Evolutionary conservation across 1,284 basidiomycete species (phyloP), one percentile per base, ranked within the genome.

Genomic region (Rhodotorula sp.): DNA sequence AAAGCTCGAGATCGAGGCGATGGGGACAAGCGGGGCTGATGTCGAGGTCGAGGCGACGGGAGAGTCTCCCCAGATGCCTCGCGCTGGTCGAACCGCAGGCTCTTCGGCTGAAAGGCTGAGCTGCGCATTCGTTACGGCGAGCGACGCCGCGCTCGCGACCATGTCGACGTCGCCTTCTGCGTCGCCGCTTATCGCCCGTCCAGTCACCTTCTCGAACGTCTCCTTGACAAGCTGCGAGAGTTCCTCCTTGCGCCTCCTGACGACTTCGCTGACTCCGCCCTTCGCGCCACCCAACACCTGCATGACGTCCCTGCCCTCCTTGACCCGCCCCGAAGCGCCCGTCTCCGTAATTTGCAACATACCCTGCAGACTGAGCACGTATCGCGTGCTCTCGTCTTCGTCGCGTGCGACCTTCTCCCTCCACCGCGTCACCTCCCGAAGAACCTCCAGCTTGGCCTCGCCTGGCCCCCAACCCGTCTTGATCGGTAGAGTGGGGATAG

Each of bases 371-470:
- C 87, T 84, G 30, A 94, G 82, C 32, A 92, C 85, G 78, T 79
- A 93, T 87, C 88, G 83, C 8, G 86, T 86, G 78, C 90, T 90
- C 80, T 98, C 95, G 79, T 98, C 95, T 73, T 93, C 89, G 68
- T 89, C 86, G 61, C 93, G 84, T 0, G 93, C 91, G 2, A 89
- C 81, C 5, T 79, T 77, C 78, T 98, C 94, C 72, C 95, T 84
- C 95, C 95, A 98, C 39, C 81, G 83, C 80, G 96, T 92, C 27
- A 96, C 82, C 0, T 84, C 83, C 67, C 84, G 85, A 79, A 91
- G 91, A n/a, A 93, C 86, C 53, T 84, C 84, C 59, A 78, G 72
- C 55, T 64, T 75, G 70, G 17, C 68, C 71, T 34, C 76, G 70
- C 47, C 73, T 17, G 36, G 80, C 65, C 54, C 78, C 79, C 60